Evolutionary conservation across 148 eudicot species (phyloP), one percentile per base, ranked within the genome.

Genomic region (Suaeda aralocaspica): DNA sequence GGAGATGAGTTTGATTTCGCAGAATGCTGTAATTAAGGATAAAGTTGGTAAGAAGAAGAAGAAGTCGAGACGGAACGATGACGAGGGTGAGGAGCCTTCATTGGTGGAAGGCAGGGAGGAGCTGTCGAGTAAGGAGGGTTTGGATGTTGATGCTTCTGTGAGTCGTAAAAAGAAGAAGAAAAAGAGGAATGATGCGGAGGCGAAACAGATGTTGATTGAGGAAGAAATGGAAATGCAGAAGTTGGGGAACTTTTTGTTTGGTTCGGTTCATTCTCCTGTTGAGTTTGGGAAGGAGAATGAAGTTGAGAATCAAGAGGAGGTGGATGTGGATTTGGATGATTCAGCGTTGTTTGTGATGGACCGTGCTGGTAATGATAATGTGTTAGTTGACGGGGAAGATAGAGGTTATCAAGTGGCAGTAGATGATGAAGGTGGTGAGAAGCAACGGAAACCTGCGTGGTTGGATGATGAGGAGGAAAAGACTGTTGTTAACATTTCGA

Each of bases 381-480:
- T 84, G 46, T 67, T 85, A 1, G 80, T 77, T 62, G 74, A 78
- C 72, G 89, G 83, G 30, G 90, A 82, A 69, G 88, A 84, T 56
- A 44, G 15, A 18, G 76, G 56, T 0, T 62, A 75, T 19, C 53
- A 31, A 2, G 81, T 72, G 49, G 84, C 71, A 14, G 39, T 29
- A 73, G 72, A 42, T 52, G 82, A 79, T 22, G 86, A 77, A 26
- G 81, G 66, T 59, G 80, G 66, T 0, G 68, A 46, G 46, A 64
- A 59, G 80, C 64, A 84, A 76, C 74, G 87, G 80, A 90, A 88
- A 69, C 90, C 96, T 66, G 95, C 71, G 25, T 93, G 98, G 98
- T 79, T 85, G 18, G 98, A 93, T 71, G 96, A 87, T 1, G 95
- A 92, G 66, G 98, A 93, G 75, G 87, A 81, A 68, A 88, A 80